Conservation (phyloP, 768 basidiomycete species). For the Mycena vitilis region DNA sequence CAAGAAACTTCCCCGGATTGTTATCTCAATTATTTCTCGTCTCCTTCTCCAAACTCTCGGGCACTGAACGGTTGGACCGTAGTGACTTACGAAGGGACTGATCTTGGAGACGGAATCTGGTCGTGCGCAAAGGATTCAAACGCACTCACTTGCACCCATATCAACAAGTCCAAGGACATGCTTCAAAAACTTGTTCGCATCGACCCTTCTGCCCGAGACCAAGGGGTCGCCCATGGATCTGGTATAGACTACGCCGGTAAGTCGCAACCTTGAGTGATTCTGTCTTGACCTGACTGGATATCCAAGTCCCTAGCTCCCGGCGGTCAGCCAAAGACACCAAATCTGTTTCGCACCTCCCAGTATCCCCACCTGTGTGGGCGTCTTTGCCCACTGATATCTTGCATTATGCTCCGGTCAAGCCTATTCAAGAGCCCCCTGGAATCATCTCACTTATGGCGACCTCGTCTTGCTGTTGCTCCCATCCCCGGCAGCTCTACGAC, state of each 20-base stretch:
- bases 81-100: neutral
- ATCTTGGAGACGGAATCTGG: neutral
- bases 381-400: neutral
- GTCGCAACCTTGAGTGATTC: neutral
- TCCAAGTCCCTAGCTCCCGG: neutral
- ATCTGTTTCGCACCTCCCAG: neutral
- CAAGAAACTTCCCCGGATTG: neutral
- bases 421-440: too few relatives aligned
- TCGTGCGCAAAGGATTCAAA: neutral
- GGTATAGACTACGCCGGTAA: neutral
- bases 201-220: neutral
- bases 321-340: neutral
- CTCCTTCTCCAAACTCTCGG: neutral
- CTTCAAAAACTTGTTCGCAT: neutral
- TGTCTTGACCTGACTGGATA: neutral
- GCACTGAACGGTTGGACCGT: neutral
- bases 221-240: neutral
- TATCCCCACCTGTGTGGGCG: neutral
- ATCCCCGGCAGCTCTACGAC: constrained; percentile 1
- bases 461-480: constrained; percentile 18
- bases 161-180: neutral
- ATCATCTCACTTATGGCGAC: neutral
- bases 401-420: too few relatives aligned
- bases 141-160: neutral
- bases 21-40: neutral